Base-by-base conservation (phyloP, 1,284 basidiomycete species). In the Schizophyllum amplum region DNA sequence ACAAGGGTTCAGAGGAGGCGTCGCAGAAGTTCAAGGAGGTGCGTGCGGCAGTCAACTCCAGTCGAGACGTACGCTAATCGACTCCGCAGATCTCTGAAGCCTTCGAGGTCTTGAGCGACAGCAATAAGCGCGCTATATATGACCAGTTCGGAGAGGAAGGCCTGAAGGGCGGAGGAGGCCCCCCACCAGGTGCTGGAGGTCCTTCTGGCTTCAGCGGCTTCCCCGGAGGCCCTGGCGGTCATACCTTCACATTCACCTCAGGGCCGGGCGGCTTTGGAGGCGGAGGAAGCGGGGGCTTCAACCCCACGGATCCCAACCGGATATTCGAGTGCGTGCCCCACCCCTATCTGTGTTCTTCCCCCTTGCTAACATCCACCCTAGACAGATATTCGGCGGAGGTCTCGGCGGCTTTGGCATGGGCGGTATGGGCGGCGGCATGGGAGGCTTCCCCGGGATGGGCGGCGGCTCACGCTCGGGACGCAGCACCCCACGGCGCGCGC, bases 91-190 rank as follows among this genome's bases (percentile, higher is more conserved):
- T 97, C 58, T 92, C 92, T 23, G 96, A 99, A 76, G 96, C 96
- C 0, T 98, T 96, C 67, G 96, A 99, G 71, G 96, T 98, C 52
- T 83, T 98, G 55, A 92, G 83, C 55, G 95, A 98, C 73, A 87
- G 89, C 74, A 82, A 98, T 71, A 99, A 98, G 72, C 87, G 93
- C 52, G 78, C 92, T 0, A 73, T 98, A 24, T 99, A 97, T 65
- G 96, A 99, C 71, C 93, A 96, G 64, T 90, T 94, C 60, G 96
- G 96, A 27, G 96, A 98, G 71, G 96, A 98, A 63, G 96, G 96
- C 1, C 79, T 98, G 62, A 98, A 98, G 70, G 80, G 79, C 20
- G 81, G 81, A 33, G 79, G 76, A 0, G 71, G 74, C 15, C 66
- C 81, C 26, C 77, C 81, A 57, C 79, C 79, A 5, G 77, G 80